Conservation (phyloP, 257 asterid genomes). For the Oldenlandia corymbosa region DNA sequence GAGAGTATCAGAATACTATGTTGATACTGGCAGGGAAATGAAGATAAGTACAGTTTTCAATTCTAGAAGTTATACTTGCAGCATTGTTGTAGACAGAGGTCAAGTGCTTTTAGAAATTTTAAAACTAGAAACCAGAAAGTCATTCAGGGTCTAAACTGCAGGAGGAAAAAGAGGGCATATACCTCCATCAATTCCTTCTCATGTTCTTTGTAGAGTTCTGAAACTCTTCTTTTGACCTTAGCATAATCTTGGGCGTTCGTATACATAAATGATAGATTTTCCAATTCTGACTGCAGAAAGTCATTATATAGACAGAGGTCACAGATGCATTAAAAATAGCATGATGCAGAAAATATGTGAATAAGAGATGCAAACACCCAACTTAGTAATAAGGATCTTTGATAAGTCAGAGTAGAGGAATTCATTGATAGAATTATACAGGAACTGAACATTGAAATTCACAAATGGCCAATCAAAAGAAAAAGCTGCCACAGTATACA, state of each 20-base stretch:
- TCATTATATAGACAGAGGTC: background rate
- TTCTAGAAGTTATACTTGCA: background rate
- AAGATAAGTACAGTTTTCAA: background rate
- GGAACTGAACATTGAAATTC: background rate
- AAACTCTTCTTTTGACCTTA: slow-evolving; percentile 63
- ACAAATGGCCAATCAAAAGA: background rate
- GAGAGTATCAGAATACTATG: background rate
- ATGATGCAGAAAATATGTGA: background rate
- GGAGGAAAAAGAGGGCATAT: slow-evolving; percentile 2
- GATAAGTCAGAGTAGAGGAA: too few species aligned
- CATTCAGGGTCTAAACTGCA: slow-evolving; percentile 1
- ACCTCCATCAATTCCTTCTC: slow-evolving; percentile 89
- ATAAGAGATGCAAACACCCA: background rate
- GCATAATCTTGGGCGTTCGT: slow-evolving; percentile 79
- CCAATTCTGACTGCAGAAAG: slow-evolving; percentile 83
- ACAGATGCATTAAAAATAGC: background rate
- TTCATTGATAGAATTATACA: too few species aligned
- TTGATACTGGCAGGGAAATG: background rate
- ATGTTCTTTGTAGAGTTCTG: slow-evolving; percentile 68
- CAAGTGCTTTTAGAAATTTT: background rate
- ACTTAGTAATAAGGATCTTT: background rate
- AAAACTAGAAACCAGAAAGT: background rate
- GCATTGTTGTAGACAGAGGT: background rate
- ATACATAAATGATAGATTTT: slow-evolving; percentile 82
- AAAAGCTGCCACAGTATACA: background rate